A percentile compares a stretch with the other conserved stretches of the same genome.
phyloP scores from a whole-genome alignment of 371 early-diverging fungal genomes.

The Fennellomyces sp. region DNA sequence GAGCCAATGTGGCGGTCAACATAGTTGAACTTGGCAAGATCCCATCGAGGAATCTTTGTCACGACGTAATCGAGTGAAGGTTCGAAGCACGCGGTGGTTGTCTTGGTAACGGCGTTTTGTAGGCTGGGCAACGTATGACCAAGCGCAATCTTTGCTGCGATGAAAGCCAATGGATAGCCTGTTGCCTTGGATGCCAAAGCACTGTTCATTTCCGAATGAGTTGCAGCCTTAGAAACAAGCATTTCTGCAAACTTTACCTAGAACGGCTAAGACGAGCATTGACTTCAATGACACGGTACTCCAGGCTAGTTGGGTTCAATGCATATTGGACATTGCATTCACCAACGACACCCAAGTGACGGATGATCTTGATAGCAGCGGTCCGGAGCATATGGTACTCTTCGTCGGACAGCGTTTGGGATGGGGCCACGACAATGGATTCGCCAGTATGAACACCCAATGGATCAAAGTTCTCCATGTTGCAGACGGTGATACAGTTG shows the following conservation, averaged over 20 bases:
- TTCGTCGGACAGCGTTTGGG: slow-evolving; percentile 90
- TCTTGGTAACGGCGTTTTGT: slow-evolving; percentile 86
- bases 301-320: slow-evolving; percentile 81
- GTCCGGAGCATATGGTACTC: slow-evolving; percentile 94
- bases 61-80: slow-evolving; percentile 93
- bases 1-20: slow-evolving; percentile 82
- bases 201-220: slow-evolving; percentile 24
- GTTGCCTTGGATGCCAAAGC: slow-evolving; percentile 95
- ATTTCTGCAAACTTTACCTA: slow-evolving; percentile 10
- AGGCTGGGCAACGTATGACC: slow-evolving; percentile 84
- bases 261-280: slow-evolving; percentile 91
- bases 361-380: slow-evolving; percentile 90
- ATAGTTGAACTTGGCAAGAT: slow-evolving; percentile 88
- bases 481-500: slow-evolving; percentile 97
- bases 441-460: slow-evolving; percentile 96
- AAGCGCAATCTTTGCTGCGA: slow-evolving; percentile 92
- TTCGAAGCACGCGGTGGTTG: slow-evolving; percentile 93
- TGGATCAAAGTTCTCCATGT: slow-evolving; percentile 99
- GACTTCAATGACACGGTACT: slow-evolving; percentile 93
- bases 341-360: slow-evolving; percentile 93
- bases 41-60: slow-evolving; percentile 96
- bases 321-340: slow-evolving; percentile 97
- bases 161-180: slow-evolving; percentile 93
- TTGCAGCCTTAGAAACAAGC: not conserved
- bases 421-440: slow-evolving; percentile 95